phyloP scores from a whole-genome alignment of 495 filamentous ascomycete species.

The Lasiosphaeria hispida region DNA sequence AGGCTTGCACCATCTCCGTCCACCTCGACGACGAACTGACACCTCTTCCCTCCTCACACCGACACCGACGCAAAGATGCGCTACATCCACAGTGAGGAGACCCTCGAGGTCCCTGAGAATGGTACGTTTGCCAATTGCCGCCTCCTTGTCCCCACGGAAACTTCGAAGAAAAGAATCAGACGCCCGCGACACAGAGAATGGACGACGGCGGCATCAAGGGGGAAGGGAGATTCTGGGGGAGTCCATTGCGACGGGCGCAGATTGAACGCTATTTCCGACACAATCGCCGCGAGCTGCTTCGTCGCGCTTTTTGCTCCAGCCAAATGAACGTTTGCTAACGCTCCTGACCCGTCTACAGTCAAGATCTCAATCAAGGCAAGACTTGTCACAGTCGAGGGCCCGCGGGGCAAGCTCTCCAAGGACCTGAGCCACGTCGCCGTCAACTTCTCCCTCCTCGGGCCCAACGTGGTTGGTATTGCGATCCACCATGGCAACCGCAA shows the following conservation, averaged over 20 bases:
- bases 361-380: constrained; percentile 95
- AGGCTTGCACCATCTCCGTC: constrained; percentile 32
- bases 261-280: no score
- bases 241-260: no score
- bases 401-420: constrained; percentile 91
- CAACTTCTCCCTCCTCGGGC: constrained; percentile 82
- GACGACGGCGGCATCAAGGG: no score
- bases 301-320: no score
- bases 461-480: constrained; percentile 86
- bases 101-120: constrained; percentile 88
- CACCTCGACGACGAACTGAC: constrained; percentile 37
- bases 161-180: no score
- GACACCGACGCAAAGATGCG: constrained; percentile 70
- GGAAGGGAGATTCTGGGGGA: no score
- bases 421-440: constrained; percentile 93
- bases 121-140: constrained; percentile 63
- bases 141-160: background rate
- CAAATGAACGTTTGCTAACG: constrained; percentile 35
- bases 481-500: constrained; percentile 97
- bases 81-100: constrained; percentile 97
- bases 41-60: constrained; percentile 37
- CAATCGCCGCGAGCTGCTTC: no score
- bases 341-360: constrained; percentile 56
- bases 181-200: no score
- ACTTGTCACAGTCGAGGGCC: constrained; percentile 92